phyloP scores from a whole-genome alignment of 2,329 filamentous ascomycete genomes.

The Penicillium sp. region DNA sequence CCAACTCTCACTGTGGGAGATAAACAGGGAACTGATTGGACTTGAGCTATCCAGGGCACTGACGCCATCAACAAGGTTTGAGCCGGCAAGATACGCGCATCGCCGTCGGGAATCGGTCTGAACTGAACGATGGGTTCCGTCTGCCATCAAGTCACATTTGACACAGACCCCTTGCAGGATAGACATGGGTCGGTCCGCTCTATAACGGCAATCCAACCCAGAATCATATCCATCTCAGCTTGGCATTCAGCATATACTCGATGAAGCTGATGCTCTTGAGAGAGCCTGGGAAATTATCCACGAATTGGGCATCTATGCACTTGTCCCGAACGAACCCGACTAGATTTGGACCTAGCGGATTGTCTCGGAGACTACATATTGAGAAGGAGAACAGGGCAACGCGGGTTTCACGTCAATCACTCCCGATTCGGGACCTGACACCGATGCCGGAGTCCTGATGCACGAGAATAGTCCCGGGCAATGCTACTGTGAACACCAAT shows the following conservation, averaged over 20 bases:
- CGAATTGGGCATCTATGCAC: neutral
- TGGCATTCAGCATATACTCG: no score
- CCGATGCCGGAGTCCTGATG: neutral
- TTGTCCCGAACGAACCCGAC: neutral
- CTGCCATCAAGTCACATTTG: constrained; percentile 4
- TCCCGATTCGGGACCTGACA: neutral
- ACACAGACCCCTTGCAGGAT: neutral
- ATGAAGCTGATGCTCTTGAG: no score
- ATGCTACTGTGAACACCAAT: neutral
- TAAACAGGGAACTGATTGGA: constrained; percentile 1
- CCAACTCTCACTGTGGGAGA: neutral
- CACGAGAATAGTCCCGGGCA: neutral
- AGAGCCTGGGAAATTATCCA: no score
- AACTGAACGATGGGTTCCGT: neutral
- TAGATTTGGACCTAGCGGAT: neutral
- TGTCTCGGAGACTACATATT: neutral
- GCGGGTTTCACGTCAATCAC: neutral
- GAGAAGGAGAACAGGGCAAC: neutral
- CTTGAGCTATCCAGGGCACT: neutral
- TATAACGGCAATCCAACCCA: neutral
- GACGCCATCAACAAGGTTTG: constrained; percentile 7
- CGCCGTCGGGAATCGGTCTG: neutral
- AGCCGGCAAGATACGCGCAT: neutral
- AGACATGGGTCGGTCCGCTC: neutral
- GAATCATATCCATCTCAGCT: neutral